Evolutionary conservation across 2,329 filamentous ascomycete species (phyloP).

Genomic region (Aspergillus melleus): DNA sequence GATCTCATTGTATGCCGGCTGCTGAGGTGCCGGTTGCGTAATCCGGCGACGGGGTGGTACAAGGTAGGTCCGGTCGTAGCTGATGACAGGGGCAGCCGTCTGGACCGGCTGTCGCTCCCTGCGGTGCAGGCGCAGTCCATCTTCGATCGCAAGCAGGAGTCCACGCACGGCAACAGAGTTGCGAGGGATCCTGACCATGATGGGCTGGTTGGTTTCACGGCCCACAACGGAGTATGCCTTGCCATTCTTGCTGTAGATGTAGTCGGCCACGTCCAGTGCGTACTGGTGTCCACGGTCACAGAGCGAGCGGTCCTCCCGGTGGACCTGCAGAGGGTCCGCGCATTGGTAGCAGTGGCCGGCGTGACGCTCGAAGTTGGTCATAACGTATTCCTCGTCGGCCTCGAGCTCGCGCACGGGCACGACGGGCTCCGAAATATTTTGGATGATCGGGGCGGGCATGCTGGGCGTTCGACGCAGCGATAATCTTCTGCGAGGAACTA

Average conservation of each 20-base stretch:
- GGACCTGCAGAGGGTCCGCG: constrained; percentile 27
- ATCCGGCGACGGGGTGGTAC: constrained; percentile 27
- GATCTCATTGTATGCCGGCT: constrained; percentile 22
- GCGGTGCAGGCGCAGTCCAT: constrained; percentile 35
- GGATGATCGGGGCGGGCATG: constrained; percentile 34
- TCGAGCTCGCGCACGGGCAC: constrained; percentile 35
- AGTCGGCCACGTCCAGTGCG: constrained; percentile 36
- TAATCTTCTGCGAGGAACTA: constrained; percentile 14
- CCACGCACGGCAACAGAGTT: constrained; percentile 34
- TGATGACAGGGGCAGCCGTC: constrained; percentile 24
- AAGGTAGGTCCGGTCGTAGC: constrained; percentile 36
- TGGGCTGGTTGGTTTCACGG: constrained; percentile 37
- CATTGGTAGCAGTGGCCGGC: constrained; percentile 37
- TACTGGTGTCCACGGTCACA: constrained; percentile 37
- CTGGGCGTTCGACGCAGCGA: constrained; percentile 26
- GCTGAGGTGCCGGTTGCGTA: constrained; percentile 22
- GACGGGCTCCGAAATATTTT: constrained; percentile 24
- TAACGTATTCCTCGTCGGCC: constrained; percentile 39
- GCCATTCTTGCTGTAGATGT: constrained; percentile 38
- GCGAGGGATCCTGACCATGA: constrained; percentile 45
- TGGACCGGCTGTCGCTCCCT: constrained; percentile 14
- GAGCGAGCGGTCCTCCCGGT: constrained; percentile 26
- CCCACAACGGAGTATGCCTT: constrained; percentile 46
- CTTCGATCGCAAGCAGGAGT: constrained; percentile 45
- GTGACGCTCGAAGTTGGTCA: constrained; percentile 39